Conservation (phyloP, 2,329 filamentous ascomycete genomes). For the Coniella vitis region DNA sequence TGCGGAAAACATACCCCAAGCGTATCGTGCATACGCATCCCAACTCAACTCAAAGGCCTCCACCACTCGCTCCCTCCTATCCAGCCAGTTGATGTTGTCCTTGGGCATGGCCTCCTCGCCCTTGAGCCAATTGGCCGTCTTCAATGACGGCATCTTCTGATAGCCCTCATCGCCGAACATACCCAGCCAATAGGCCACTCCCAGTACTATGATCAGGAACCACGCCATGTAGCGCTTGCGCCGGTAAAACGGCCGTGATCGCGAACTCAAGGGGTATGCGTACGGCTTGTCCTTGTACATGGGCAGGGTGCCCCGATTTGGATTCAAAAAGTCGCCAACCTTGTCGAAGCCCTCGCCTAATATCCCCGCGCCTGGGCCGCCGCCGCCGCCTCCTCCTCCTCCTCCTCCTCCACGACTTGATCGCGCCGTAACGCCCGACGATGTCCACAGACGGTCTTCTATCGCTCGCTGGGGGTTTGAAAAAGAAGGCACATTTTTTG, state of each 20-base stretch:
- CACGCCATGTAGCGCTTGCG: slow-evolving; percentile 54
- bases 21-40: slow-evolving; percentile 87
- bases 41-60: slow-evolving; percentile 89
- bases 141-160: slow-evolving; percentile 28
- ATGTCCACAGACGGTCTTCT: slow-evolving; percentile 62
- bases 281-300: slow-evolving; percentile 99
- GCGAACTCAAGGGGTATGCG: slow-evolving; percentile 54
- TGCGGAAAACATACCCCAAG: slow-evolving; percentile 65
- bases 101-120: slow-evolving; percentile 36
- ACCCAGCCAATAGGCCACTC: slow-evolving; percentile 67
- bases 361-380: slow-evolving; percentile 25
- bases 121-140: slow-evolving; percentile 51
- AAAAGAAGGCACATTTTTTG: slow-evolving; percentile 65
- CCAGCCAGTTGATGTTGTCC: slow-evolving; percentile 62
- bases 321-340: slow-evolving; percentile 59
- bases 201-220: slow-evolving; percentile 36
- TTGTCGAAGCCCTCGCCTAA: slow-evolving; percentile 52
- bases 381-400: neutral
- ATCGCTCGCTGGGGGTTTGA: slow-evolving; percentile 55
- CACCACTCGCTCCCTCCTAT: slow-evolving; percentile 72
- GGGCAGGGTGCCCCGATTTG: slow-evolving; percentile 53
- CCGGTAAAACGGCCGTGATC: slow-evolving; percentile 53
- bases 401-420: slow-evolving; percentile 23
- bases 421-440: slow-evolving; percentile 38
- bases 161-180: slow-evolving; percentile 38